These are phyloP conservation scores for Lumnitzera racemosa DNA, from an alignment of 345 rosid genomes.

Conservation along the genomic window DNA sequence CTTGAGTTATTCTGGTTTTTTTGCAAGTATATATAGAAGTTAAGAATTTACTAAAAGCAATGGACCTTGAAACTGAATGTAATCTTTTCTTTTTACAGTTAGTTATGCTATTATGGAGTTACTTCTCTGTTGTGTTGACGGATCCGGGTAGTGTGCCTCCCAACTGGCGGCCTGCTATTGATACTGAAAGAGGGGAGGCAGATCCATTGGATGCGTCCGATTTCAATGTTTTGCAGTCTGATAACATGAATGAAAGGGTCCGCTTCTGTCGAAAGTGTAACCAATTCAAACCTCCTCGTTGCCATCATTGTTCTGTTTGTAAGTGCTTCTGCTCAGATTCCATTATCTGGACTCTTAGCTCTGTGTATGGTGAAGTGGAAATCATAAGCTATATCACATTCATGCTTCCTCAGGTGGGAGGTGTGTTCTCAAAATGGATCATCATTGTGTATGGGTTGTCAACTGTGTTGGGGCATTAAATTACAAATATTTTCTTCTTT, in stretches of 20 bases:
- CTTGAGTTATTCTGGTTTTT: no score
- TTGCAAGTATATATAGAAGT: no score
- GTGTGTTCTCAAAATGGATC: constrained; percentile 95
- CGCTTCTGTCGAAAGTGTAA: constrained; percentile 87
- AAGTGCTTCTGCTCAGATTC: constrained; percentile 15
- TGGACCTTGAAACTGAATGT: no score
- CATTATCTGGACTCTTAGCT: no score
- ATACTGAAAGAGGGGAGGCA: constrained; percentile 79
- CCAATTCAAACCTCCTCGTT: constrained; percentile 88
- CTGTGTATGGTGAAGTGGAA: no score
- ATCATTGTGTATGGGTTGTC: constrained; percentile 99
- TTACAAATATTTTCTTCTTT: constrained; percentile 91
- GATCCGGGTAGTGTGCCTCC: constrained; percentile 94
- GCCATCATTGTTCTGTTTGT: constrained; percentile 98
- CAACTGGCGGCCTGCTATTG: constrained; percentile 69
- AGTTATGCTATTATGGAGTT: constrained; percentile 92
- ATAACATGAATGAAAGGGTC: constrained; percentile 47
- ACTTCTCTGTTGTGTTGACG: constrained; percentile 88
- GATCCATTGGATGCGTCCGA: constrained; percentile 68
- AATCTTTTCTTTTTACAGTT: constrained; percentile 38
- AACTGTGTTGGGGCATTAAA: constrained; percentile 94
- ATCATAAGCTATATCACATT: constrained; percentile 14
- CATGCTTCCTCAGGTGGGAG: constrained; percentile 60
- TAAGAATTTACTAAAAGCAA: no score
- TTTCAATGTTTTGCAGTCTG: constrained; percentile 44